phyloP scores from a whole-genome alignment of 2,329 filamentous ascomycete genomes.

The Bipolaris sorokiniana region DNA sequence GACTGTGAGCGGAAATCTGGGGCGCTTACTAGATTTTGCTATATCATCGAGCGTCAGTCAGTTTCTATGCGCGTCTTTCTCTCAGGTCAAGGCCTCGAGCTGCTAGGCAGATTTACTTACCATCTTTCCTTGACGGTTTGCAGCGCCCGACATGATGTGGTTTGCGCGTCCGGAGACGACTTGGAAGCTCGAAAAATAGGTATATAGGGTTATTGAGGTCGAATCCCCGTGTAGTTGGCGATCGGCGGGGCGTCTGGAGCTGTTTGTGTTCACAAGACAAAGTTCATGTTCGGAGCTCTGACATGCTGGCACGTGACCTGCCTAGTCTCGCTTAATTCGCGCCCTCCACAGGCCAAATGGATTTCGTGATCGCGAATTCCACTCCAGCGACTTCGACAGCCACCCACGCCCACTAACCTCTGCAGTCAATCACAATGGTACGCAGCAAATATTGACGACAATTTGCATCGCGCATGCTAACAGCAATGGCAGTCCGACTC shows the following conservation, averaged over 20 bases:
- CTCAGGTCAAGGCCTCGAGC: conserved; percentile 45
- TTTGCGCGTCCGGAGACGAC: conserved; percentile 53
- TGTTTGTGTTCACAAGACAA: conserved; percentile 23
- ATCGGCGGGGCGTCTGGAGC: conserved; percentile 35
- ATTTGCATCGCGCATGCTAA: conserved; percentile 30
- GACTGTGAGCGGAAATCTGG: conserved; percentile 21
- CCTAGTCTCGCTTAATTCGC: conserved; percentile 25
- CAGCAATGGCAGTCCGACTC: conserved; percentile 43
- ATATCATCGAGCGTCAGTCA: conserved; percentile 51
- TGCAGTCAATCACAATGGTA: conserved; percentile 51
- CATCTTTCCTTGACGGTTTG: conserved; percentile 99
- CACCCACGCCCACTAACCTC: conserved; percentile 45
- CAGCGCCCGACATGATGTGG: conserved; percentile 52
- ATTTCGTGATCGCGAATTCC: conserved; percentile 25
- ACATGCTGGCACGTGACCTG: conserved; percentile 21
- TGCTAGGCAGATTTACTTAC: conserved; percentile 65
- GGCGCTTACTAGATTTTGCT: conserved; percentile 69
- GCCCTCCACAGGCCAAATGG: conserved; percentile 31
- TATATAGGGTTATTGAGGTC: conserved; percentile 6
- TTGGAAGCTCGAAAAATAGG: conserved; percentile 25
- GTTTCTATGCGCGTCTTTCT: conserved; percentile 54
- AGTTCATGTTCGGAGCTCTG: conserved; percentile 28
- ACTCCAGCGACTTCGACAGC: conserved; percentile 39
- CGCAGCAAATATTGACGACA: conserved; percentile 14
- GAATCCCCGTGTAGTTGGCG: conserved; percentile 25